These are phyloP conservation scores for Plasmopara muralis DNA, from an alignment of 352 stramenopile genomes.

Conservation along the genomic window DNA sequence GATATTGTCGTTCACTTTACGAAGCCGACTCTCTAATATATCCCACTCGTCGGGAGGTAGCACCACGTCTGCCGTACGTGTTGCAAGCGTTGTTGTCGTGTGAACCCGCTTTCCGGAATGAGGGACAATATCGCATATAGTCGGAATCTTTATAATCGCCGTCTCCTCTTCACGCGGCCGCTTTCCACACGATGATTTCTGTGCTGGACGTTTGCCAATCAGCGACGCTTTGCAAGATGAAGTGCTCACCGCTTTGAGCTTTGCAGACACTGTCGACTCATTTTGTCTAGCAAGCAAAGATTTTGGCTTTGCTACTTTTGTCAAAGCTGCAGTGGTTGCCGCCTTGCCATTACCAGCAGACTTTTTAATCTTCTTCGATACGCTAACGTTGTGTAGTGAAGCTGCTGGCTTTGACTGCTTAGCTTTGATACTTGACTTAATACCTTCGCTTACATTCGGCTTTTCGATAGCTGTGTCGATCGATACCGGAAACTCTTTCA, in stretches of 20 bases:
- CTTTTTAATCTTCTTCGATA: conserved; percentile 22
- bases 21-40: conserved; percentile 49
- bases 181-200: conserved; percentile 19
- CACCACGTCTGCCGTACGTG: conserved; percentile 29
- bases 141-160: conserved; percentile 41
- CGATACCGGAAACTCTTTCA: conserved; percentile 12
- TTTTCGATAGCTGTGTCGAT: conserved; percentile 3
- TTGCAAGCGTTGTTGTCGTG: conserved; percentile 37
- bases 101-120: conserved; percentile 42
- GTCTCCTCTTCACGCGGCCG: conserved; percentile 27
- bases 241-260: conserved; percentile 8
- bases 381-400: conserved; percentile 1
- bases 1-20: conserved; percentile 65
- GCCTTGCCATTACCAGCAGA: conserved; percentile 12
- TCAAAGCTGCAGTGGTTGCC: neutral
- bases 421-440: conserved; percentile 6
- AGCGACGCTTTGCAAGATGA: conserved; percentile 4
- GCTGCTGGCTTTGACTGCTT: conserved; percentile 10
- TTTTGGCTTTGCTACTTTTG: conserved; percentile 13
- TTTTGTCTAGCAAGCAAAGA: conserved; percentile 8
- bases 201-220: neutral
- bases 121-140: conserved; percentile 34
- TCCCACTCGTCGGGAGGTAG: conserved; percentile 61
- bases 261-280: conserved; percentile 3
- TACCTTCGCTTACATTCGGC: conserved; percentile 1